Evolutionary conservation across 192 early-diverging fungal species (phyloP), one percentile per base, ranked within the genome.

Genomic region (Coemansia sp.): DNA sequence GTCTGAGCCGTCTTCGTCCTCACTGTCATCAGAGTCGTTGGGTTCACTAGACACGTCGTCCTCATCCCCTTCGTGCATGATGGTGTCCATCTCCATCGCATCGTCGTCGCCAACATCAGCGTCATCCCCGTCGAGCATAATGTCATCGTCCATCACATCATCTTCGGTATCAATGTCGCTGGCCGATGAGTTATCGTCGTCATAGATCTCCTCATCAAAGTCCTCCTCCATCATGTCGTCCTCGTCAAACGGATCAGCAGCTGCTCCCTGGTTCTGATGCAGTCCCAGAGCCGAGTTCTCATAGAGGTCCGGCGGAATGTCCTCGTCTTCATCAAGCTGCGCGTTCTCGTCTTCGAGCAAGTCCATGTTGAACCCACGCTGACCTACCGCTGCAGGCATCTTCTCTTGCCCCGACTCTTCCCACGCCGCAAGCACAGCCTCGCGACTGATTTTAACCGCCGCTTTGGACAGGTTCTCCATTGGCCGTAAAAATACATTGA

Each of bases 391-490:
- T 21, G 50, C 54, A 3, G 78, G 78, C 78, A 81, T 81, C 70
- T 68, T 84, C 53, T 72, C 72, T 72, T 74, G 84, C 22, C 55
- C 80, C 8, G 75, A 77, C 69, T 71, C 71, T 25, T 78, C 72
- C 75, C 71, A 74, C 32, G 74, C 69, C 24, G 35, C 52, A 32
- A 82, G 73, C 45, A 88, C 87, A 0, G 83, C 73, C n/a, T 86
- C 83, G 32, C 85, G 88, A 38, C 91, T 92, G 45, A 95, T 83
- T 70, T 89, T 92, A 57, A 94, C 90, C 14, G 97, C 94, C 4
- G 92, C 66, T 67, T 94, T 93, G 12, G 95, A 90, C 60, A 99
- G 79, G 25, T 86, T 85, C 70, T 97, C 95, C 43, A 98, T 83
- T 5, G 95, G 97, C 49, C 92, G 91, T 52, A 98, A 62, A 57